Evolutionary conservation across 495 filamentous ascomycete genomes (phyloP).

Genomic region (Aspergillus olivimuriae): DNA sequence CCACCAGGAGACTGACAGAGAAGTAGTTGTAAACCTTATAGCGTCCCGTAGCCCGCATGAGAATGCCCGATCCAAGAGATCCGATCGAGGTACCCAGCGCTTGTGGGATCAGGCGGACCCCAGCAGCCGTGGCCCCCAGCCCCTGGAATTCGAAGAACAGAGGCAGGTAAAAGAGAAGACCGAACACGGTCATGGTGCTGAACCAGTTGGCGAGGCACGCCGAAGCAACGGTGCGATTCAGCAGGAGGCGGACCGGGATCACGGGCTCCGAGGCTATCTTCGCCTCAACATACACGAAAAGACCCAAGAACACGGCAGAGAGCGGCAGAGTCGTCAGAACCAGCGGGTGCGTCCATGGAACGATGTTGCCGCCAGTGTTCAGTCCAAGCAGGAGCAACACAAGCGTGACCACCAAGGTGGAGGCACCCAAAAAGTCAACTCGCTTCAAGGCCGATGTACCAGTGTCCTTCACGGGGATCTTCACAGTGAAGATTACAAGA

Average conservation of each 20-base stretch:
- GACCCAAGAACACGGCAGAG: constrained; percentile 44
- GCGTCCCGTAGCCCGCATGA: constrained; percentile 72
- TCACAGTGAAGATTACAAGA: constrained; percentile 61
- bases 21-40: constrained; percentile 57
- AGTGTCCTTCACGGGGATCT: constrained; percentile 68
- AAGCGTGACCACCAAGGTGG: constrained; percentile 61
- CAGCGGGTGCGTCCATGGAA: constrained; percentile 82
- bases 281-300: constrained; percentile 63
- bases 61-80: constrained; percentile 60
- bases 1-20: constrained; percentile 46
- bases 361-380: constrained; percentile 76
- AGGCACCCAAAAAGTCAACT: constrained; percentile 79
- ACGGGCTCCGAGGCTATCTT: constrained; percentile 65
- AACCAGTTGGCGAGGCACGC: constrained; percentile 78
- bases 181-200: constrained; percentile 44
- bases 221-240: constrained; percentile 63
- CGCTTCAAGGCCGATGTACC: constrained; percentile 51
- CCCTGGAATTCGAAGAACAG: constrained; percentile 79
- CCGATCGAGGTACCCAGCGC: constrained; percentile 62
- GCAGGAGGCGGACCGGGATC: constrained; percentile 73
- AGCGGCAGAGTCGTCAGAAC: constrained; percentile 63
- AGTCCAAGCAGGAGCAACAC: constrained; percentile 72
- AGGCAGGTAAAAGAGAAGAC: constrained; percentile 68
- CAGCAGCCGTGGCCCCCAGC: constrained; percentile 61
- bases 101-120: constrained; percentile 62